Evolutionary conservation across 148 eudicot species (phyloP), one percentile per base, ranked within the genome.

Genomic region (Camellia japonica): DNA sequence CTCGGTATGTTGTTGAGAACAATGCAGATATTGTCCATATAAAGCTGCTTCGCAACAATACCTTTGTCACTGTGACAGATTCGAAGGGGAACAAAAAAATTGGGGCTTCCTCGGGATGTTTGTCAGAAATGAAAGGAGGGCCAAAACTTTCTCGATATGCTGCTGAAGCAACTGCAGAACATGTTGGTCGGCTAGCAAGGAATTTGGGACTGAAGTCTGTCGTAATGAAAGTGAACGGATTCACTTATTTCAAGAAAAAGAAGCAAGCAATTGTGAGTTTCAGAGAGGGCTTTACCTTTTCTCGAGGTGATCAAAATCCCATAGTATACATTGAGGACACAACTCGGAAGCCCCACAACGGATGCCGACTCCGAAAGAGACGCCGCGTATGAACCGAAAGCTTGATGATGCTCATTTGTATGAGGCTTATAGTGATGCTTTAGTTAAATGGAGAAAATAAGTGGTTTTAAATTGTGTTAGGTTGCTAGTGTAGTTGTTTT

Each of bases 121-220:
- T 93, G 58, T 86, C 92, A 11, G 92, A 88, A 79, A 85, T 85
- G 82, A 91, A 88, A 88, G 97, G 90, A 10, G 95, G 91, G 19
- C 83, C 89, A 3, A 92, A 93, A 77, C 79, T 81, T 46, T 82
- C 93, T 6, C 87, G 92, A 7, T 93, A 88, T 76, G 87, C 97
- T 56, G 95, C 89, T 67, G 99, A 96, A 68, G 92, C 99, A 62
- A 86, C 93, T 20, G 98, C 99, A 7, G 99, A 96, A 83, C 89
- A 92, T 58, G 82, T 86, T 3, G 98, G 99, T n/a, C 90, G 95
- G 62, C 55, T 86, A 42, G 91, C 93, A 9, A 88, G 84, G 74
- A 82, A 86, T 49, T 86, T 90, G 68, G 97, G 94, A 68, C 74
- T 90, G 77, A 91, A 84, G 81, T 92, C 98, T 8, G 93, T 94